A percentile compares a stretch with the other conserved stretches of the same genome.
These are phyloP conservation scores for Arthrobotrys iridis DNA, from an alignment of 2,329 filamentous ascomycete genomes.

Conservation along the genomic window DNA sequence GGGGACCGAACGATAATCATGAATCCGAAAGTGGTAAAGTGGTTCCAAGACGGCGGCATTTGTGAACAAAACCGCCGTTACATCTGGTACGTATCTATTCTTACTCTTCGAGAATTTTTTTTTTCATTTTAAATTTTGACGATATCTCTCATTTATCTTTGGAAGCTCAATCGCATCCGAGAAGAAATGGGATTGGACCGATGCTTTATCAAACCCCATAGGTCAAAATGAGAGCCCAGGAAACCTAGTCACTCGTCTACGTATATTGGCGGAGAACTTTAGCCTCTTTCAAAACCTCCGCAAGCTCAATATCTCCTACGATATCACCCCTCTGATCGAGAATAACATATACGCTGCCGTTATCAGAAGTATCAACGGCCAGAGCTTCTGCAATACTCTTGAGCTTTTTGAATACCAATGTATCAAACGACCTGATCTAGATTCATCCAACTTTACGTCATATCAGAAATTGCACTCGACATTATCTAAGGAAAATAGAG, in stretches of 20 bases:
- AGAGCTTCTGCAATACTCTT: neutral
- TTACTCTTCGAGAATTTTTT: neutral
- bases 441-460: neutral
- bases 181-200: neutral
- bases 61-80: neutral
- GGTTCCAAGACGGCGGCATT: neutral
- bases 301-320: neutral
- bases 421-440: neutral
- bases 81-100: neutral
- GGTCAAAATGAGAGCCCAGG: neutral
- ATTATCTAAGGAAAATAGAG: neutral
- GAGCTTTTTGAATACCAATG: neutral
- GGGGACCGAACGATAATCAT: neutral
- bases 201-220: neutral
- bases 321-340: neutral
- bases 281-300: neutral
- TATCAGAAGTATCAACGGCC: neutral
- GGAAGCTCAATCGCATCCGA: neutral
- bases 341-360: neutral
- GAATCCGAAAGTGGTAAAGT: neutral
- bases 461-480: neutral
- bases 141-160: neutral
- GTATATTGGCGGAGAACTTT: neutral
- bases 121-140: neutral
- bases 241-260: neutral